Evolutionary conservation across 2,329 filamentous ascomycete genomes (phyloP).

Genomic region (Phialemonium atrogriseum): DNA sequence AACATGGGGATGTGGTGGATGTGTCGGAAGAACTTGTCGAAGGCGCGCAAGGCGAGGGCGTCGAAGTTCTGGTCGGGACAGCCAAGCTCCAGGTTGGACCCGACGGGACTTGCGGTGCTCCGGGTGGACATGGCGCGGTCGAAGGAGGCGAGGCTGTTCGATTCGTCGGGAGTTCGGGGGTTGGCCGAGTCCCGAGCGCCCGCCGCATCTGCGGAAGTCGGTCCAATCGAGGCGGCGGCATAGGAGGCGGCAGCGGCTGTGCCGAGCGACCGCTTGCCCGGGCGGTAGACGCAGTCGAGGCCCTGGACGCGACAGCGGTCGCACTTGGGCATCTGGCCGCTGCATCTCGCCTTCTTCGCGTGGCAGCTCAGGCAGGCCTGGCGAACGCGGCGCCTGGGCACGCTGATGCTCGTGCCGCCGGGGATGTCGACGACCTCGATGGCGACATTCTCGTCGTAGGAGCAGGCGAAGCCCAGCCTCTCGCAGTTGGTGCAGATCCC

Average conservation of each 20-base stretch:
- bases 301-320: slow-evolving; percentile 43
- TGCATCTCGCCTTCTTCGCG: slow-evolving; percentile 49
- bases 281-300: slow-evolving; percentile 47
- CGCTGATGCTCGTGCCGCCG: slow-evolving; percentile 31
- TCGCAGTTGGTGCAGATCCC: slow-evolving; percentile 50
- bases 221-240: slow-evolving; percentile 17
- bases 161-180: slow-evolving; percentile 1
- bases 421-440: slow-evolving; percentile 20
- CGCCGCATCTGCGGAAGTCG: slow-evolving; percentile 16
- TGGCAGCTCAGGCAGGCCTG: slow-evolving; percentile 51
- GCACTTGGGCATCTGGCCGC: slow-evolving; percentile 47
- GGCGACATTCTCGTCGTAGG: slow-evolving; percentile 39
- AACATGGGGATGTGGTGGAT: slow-evolving; percentile 52
- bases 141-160: slow-evolving; percentile 10
- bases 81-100: slow-evolving; percentile 11
- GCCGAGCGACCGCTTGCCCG: slow-evolving; percentile 31
- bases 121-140: slow-evolving; percentile 15
- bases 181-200: slow-evolving; percentile 12
- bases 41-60: slow-evolving; percentile 40
- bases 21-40: slow-evolving; percentile 50
- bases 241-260: slow-evolving; percentile 6
- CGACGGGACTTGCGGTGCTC: slow-evolving; percentile 6
- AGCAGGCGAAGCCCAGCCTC: slow-evolving; percentile 48
- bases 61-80: slow-evolving; percentile 36
- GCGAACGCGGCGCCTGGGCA: slow-evolving; percentile 45